Base-by-base conservation (phyloP, 208 protist genomes). In the Herpetomonas muscarum region DNA sequence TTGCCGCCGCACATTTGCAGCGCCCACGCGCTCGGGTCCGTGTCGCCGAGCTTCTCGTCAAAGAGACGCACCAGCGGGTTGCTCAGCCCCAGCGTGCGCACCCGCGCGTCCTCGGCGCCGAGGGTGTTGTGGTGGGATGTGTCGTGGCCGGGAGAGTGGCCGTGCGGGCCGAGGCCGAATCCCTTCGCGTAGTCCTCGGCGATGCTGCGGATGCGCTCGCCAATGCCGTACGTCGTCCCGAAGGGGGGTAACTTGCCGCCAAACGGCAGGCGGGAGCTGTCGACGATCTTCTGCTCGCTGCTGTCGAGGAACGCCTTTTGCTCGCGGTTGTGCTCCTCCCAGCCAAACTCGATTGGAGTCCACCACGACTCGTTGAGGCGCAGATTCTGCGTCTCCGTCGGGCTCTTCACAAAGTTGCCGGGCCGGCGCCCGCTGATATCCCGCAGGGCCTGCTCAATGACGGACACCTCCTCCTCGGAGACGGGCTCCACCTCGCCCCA, bases 351-450 rank as follows among this genome's bases (percentile, higher is more conserved):
- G 37, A 90, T 51, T 36, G 81, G 72, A 17, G 55, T 63, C 84
- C 85, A 95, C 89, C 89, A 95, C 49, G 67, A 70, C 64, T 95
- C 89, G 58, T 92, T 92, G 24, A 95, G 58, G 30, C 63, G 49
- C 46, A 95, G 61, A n/a, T 64, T 64, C 29, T 74, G 65, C 47
- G 64, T 77, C 61, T 95, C 82, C 12, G 72, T 74, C 12, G 77
- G 76, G 0, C 72, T 69, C 65, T 95, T 95, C 51, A 90, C 54
- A 55, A 87, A 95, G 76, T 95, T 95, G 26, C 90, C 90, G 3
- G 85, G 85, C 17, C 87, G 75, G 46, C 75, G 67, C 9, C 87
- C 90, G 67, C 83, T 88, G 57, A 96, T 96, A 56, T 96, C 90
- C 25, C 87, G 79, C 45, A 96, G 61, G 10, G 84, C 84, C 64